phyloP scores from a whole-genome alignment of 2,329 filamentous ascomycete genomes.

The Gyromitra esculenta region DNA sequence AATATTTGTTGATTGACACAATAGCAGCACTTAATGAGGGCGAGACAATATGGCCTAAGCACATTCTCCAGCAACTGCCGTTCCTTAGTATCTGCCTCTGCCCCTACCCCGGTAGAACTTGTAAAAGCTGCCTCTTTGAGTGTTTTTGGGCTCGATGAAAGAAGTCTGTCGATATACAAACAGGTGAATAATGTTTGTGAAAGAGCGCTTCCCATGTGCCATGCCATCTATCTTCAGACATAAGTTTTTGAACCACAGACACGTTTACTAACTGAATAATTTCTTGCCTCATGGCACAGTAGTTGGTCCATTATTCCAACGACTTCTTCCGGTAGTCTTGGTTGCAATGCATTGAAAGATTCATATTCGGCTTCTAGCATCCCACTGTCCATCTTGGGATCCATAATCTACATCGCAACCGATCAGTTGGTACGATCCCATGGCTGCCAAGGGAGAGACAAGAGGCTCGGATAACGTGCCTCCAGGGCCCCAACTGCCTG shows the following conservation, averaged over 20 bases:
- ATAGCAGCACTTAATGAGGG: constrained; percentile 82
- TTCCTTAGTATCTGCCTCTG: constrained; percentile 65
- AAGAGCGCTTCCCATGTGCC: constrained; percentile 94
- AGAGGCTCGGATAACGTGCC: constrained; percentile 61
- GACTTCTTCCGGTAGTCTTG: constrained; percentile 78
- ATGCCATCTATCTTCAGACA: constrained; percentile 75
- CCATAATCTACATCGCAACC: constrained; percentile 82
- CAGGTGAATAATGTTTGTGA: constrained; percentile 95
- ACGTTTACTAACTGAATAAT: constrained; percentile 10
- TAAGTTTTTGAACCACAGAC: constrained; percentile 29
- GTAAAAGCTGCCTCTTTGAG: constrained; percentile 73
- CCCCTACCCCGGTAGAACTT: constrained; percentile 58
- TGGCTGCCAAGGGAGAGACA: constrained; percentile 4
- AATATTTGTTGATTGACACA: constrained; percentile 80
- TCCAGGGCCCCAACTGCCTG: constrained; percentile 90
- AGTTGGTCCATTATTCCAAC: constrained; percentile 95
- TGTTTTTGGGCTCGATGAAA: constrained; percentile 73
- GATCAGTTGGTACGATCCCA: constrained; percentile 27
- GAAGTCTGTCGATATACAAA: constrained; percentile 83
- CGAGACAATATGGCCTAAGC: constrained; percentile 85
- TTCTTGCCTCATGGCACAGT: constrained; percentile 80
- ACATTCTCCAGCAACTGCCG: constrained; percentile 63
- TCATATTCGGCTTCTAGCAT: constrained; percentile 82
- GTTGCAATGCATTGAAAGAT: constrained; percentile 77
- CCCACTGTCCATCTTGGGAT: constrained; percentile 98